A percentile compares a stretch with the other conserved stretches of the same genome.
Conservation (phyloP, 1,284 basidiomycete species). For the Ustanciosporium gigantosporum region DNA sequence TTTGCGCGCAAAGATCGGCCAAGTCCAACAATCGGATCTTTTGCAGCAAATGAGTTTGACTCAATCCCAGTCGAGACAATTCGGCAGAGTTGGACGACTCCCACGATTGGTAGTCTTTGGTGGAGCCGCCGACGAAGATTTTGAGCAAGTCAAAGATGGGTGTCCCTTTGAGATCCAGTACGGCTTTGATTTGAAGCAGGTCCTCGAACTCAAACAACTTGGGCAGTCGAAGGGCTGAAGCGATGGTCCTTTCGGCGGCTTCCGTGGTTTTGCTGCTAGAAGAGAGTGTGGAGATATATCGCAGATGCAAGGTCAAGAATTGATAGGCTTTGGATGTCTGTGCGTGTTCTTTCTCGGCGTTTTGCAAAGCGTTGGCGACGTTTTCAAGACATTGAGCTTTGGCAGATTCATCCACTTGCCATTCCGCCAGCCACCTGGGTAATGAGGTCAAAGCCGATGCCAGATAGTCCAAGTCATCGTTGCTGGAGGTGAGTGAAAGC, state of each 20-base stretch:
- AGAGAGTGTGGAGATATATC: conserved; percentile 43
- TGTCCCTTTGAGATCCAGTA: conserved; percentile 34
- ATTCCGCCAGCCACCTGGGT: conserved; percentile 55
- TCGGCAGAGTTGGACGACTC: conserved; percentile 4
- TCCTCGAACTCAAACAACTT: conserved; percentile 58
- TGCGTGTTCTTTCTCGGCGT: conserved; percentile 41
- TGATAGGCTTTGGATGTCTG: conserved; percentile 48
- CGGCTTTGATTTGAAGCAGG: conserved; percentile 43
- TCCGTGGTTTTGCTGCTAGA: conserved; percentile 6
- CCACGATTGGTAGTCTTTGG: conserved; percentile 41
- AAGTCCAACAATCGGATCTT: conserved; percentile 59
- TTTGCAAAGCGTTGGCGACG: conserved; percentile 46
- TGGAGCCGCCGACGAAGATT: conserved; percentile 50
- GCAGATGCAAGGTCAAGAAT: conserved; percentile 50
- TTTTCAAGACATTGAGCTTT: conserved; percentile 45
- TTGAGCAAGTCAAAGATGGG: conserved; percentile 49
- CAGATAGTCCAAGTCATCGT: conserved; percentile 57
- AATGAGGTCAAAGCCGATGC: conserved; percentile 40
- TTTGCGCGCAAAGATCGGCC: conserved; percentile 51
- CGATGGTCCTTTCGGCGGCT: conserved; percentile 47
- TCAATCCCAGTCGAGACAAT: conserved; percentile 36
- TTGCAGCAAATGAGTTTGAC: conserved; percentile 31
- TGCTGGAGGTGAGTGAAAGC: conserved; percentile 43
- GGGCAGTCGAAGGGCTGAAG: conserved; percentile 50
- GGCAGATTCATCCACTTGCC: conserved; percentile 39